These are phyloP conservation scores for Microcyclospora tardicrescens DNA, from an alignment of 2,329 filamentous ascomycete genomes.

Conservation along the genomic window DNA sequence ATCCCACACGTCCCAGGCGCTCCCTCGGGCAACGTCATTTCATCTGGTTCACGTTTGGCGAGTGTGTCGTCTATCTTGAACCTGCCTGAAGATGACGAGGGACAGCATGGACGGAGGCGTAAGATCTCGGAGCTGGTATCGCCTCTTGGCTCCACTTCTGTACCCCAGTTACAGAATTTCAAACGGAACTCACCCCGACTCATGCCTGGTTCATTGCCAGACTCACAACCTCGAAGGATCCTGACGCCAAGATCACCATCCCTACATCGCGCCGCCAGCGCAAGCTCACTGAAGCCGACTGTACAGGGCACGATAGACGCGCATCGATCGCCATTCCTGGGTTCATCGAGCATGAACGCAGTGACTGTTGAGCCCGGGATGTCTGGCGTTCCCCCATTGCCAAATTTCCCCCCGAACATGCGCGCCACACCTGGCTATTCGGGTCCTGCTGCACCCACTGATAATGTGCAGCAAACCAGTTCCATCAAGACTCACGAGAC, in stretches of 20 bases:
- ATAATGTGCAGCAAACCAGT: constrained; percentile 28
- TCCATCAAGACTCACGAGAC: constrained; percentile 10
- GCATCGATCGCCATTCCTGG: constrained; percentile 36
- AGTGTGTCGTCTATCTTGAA: constrained; percentile 36
- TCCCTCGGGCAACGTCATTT: too few species aligned
- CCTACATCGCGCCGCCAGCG: constrained; percentile 37
- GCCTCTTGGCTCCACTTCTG: constrained; percentile 22
- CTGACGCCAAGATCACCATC: constrained; percentile 46
- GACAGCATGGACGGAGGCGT: constrained; percentile 24
- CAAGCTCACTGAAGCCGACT: constrained; percentile 30
- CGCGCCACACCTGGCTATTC: constrained; percentile 25
- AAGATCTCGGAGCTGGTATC: constrained; percentile 34
- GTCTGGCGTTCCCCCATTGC: constrained; percentile 33
- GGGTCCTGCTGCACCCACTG: constrained; percentile 23
- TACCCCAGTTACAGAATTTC: constrained; percentile 16
- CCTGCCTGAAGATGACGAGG: constrained; percentile 24
- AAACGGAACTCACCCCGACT: constrained; percentile 3
- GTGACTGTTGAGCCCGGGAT: constrained; percentile 28
- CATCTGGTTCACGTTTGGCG: constrained; percentile 19
- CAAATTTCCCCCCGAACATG: constrained; percentile 30
- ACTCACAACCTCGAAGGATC: constrained; percentile 30
- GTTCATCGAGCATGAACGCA: constrained; percentile 27
- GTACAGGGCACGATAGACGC: constrained; percentile 36
- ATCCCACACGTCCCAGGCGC: too few species aligned
- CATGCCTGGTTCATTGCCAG: constrained; percentile 1